These are phyloP conservation scores for Pilasporangium apinafurcum DNA, from an alignment of 352 stramenopile genomes.

Conservation along the genomic window DNA sequence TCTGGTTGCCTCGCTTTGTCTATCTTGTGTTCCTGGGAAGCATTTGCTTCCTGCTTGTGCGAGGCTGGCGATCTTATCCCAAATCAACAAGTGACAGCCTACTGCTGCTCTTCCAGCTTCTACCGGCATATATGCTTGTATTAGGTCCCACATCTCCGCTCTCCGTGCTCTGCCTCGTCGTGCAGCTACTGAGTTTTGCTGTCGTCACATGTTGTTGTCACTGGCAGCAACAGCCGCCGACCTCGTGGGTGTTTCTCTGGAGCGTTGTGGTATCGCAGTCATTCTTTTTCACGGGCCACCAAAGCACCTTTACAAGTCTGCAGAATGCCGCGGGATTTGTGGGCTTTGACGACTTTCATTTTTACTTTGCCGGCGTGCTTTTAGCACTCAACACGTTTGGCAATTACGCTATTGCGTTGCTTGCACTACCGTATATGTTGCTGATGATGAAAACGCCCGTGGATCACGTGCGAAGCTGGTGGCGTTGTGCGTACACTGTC, in stretches of 20 bases:
- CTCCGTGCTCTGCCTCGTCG: constrained; percentile 30
- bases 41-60: constrained; percentile 4
- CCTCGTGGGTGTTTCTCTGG: constrained; percentile 51
- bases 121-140: constrained; percentile 50
- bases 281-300: constrained; percentile 87
- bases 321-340: constrained; percentile 88
- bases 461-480: constrained; percentile 1
- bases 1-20: constrained; percentile 55
- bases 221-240: background rate
- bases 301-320: constrained; percentile 87
- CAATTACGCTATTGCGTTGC: constrained; percentile 38
- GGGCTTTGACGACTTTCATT: constrained; percentile 83
- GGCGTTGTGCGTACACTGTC: constrained; percentile 10
- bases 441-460: background rate
- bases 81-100: background rate
- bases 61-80: background rate
- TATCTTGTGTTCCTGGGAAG: constrained; percentile 26
- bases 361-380: constrained; percentile 62
- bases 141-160: constrained; percentile 60
- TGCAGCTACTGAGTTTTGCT: constrained; percentile 42
- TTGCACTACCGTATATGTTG: constrained; percentile 29
- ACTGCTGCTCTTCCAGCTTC: constrained; percentile 32
- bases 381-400: constrained; percentile 88
- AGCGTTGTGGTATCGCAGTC: constrained; percentile 53
- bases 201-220: constrained; percentile 7